Evolutionary conservation across 2,329 filamentous ascomycete genomes (phyloP).

Genomic region (Botryotinia convoluta): DNA sequence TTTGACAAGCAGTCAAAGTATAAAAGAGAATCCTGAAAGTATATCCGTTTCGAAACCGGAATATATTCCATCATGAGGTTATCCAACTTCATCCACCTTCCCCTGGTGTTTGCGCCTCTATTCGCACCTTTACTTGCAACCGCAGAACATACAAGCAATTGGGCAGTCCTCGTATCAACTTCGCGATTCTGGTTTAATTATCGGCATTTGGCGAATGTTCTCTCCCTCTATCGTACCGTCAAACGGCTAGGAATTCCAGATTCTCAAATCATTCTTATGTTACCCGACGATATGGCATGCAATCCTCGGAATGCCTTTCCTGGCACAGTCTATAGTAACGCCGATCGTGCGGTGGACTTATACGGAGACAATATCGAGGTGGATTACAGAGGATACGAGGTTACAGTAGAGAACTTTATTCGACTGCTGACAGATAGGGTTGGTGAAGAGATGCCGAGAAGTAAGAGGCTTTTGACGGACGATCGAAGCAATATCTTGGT

Average conservation of each 20-base stretch:
- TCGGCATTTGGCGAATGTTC: slow-evolving; percentile 93
- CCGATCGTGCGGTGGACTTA: slow-evolving; percentile 88
- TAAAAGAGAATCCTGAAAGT: neutral
- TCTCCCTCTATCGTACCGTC: slow-evolving; percentile 95
- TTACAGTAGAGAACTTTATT: slow-evolving; percentile 99
- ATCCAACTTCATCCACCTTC: slow-evolving; percentile 39
- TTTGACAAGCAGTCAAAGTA: neutral
- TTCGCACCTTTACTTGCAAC: slow-evolving; percentile 43
- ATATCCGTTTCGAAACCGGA: too few species aligned
- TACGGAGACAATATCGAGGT: slow-evolving; percentile 99
- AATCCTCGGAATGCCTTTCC: slow-evolving; percentile 98
- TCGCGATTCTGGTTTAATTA: slow-evolving; percentile 99
- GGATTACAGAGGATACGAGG: slow-evolving; percentile 96
- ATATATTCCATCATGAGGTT: slow-evolving; percentile 48
- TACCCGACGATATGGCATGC: slow-evolving; percentile 99
- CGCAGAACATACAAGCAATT: slow-evolving; percentile 92
- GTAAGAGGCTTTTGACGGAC: slow-evolving; percentile 90
- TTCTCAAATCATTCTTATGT: slow-evolving; percentile 98
- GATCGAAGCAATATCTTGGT: slow-evolving; percentile 95
- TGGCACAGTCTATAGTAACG: slow-evolving; percentile 97
- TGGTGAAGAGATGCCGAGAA: slow-evolving; percentile 89
- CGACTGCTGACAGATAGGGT: slow-evolving; percentile 90
- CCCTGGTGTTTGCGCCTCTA: slow-evolving; percentile 49
- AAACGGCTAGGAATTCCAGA: slow-evolving; percentile 97
- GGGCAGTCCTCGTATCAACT: slow-evolving; percentile 97